Conservation (phyloP, 768 basidiomycete genomes). For the Trametes gibbosa region DNA sequence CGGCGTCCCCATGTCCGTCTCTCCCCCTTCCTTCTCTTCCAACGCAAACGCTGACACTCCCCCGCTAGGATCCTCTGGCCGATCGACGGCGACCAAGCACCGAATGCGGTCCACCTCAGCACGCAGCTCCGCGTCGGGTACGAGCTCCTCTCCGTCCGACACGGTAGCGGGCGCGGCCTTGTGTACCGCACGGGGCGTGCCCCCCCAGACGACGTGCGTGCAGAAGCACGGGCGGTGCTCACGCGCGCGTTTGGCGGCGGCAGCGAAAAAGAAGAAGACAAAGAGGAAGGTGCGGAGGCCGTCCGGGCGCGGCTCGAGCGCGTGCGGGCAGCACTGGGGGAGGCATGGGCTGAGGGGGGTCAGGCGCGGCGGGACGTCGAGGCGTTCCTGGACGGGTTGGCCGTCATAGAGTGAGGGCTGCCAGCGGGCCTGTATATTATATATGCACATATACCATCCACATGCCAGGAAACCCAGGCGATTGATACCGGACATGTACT, state of each 20-base stretch:
- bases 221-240: slow-evolving; percentile 22
- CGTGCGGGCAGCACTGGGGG: not conserved
- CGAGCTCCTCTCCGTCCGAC: slow-evolving; percentile 26
- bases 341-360: slow-evolving; percentile 9
- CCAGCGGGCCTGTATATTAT: no score
- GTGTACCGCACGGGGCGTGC: slow-evolving; percentile 13
- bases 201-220: slow-evolving; percentile 22
- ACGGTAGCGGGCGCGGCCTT: slow-evolving; percentile 7
- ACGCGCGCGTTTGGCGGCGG: slow-evolving; percentile 22
- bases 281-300: slow-evolving; percentile 23
- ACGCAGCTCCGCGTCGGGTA: slow-evolving; percentile 25
- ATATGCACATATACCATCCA: no score
- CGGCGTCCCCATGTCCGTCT: slow-evolving; percentile 6
- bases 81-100: slow-evolving; percentile 20
- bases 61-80: slow-evolving; percentile 26
- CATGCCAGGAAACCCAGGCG: no score
- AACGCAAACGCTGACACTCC: not conserved
- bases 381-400: slow-evolving; percentile 4
- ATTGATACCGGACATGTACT: no score
- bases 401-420: no score
- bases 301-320: slow-evolving; percentile 23
- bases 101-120: slow-evolving; percentile 22
- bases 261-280: no score
- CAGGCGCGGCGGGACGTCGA: slow-evolving; percentile 4
- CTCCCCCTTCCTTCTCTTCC: not conserved